Conservation (phyloP, 2,329 filamentous ascomycete genomes). For the Epichloe amarillans region DNA sequence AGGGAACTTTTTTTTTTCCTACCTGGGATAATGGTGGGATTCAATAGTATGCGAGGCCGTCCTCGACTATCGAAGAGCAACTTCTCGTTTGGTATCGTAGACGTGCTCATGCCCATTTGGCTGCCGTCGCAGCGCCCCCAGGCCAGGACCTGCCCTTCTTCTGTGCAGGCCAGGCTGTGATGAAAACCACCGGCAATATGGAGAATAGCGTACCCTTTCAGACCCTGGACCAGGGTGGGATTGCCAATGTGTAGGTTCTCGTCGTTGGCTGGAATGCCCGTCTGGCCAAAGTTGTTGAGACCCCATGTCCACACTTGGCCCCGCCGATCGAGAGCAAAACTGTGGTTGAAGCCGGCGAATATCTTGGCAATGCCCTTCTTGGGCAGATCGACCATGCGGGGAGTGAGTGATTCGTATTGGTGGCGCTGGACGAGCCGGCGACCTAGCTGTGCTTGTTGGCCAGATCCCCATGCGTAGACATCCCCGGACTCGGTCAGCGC, state of each 20-base stretch:
- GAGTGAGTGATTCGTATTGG: slow-evolving; percentile 32
- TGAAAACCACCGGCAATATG: slow-evolving; percentile 36
- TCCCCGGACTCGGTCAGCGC: slow-evolving; percentile 43
- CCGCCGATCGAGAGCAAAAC: slow-evolving; percentile 51
- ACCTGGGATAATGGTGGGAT: slow-evolving; percentile 17
- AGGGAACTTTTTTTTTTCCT: slow-evolving; percentile 5
- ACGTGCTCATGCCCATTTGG: slow-evolving; percentile 13
- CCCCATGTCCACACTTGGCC: slow-evolving; percentile 59
- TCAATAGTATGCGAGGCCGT: slow-evolving; percentile 3
- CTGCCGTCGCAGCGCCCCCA: slow-evolving; percentile 32
- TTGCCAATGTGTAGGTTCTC: slow-evolving; percentile 32
- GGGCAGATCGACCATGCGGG: slow-evolving; percentile 18
- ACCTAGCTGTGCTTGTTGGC: slow-evolving; percentile 34
- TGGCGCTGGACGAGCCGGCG: slow-evolving; percentile 37
- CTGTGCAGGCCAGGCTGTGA: slow-evolving; percentile 28
- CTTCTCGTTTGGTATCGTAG: slow-evolving; percentile 1
- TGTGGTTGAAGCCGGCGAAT: slow-evolving; percentile 51
- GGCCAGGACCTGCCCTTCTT: slow-evolving; percentile 27
- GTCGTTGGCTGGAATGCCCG: slow-evolving; percentile 41
- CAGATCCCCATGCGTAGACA: slow-evolving; percentile 11
- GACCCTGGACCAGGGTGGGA: slow-evolving; percentile 26
- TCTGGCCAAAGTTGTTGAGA: slow-evolving; percentile 58
- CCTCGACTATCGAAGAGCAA: slow-evolving; percentile 5
- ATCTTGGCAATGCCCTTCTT: slow-evolving; percentile 22
- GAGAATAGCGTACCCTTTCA: slow-evolving; percentile 39